phyloP scores from a whole-genome alignment of 2,329 filamentous ascomycete genomes.

The Metarhizium brunneum region DNA sequence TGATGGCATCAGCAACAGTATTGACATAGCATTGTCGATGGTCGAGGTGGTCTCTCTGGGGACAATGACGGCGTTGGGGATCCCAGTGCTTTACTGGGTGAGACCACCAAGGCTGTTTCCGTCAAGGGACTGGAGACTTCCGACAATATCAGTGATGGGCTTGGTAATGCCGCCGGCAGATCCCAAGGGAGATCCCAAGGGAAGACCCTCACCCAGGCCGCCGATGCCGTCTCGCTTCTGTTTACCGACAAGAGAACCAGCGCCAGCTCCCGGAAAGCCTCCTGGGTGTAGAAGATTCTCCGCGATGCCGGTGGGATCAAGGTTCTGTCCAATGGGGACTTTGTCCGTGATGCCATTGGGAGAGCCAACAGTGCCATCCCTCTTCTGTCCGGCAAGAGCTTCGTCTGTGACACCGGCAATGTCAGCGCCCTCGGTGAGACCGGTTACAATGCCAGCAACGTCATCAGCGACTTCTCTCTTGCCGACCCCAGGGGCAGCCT shows the following conservation, averaged over 20 bases:
- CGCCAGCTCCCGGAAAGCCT: no score
- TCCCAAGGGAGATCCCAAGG: no score
- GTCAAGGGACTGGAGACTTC: neutral
- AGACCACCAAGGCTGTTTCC: neutral
- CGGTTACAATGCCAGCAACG: no score
- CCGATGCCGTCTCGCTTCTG: no score
- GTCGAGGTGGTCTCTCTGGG: no score
- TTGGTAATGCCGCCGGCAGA: no score
- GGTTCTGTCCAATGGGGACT: neutral
- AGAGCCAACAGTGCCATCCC: neutral
- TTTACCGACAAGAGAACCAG: no score
- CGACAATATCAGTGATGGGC: neutral
- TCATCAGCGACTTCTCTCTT: no score
- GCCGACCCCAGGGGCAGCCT: no score
- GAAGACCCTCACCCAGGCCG: no score
- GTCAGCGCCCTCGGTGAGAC: neutral
- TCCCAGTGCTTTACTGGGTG: neutral
- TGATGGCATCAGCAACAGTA: neutral
- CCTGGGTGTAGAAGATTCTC: neutral
- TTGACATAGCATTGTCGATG: neutral
- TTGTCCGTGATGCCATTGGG: neutral
- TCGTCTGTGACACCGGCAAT: no score
- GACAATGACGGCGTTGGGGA: neutral
- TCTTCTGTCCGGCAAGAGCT: neutral
- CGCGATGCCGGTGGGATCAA: neutral